These are phyloP conservation scores for Sporisorium sorghi DNA, from an alignment of 1,284 basidiomycete species.

Conservation along the genomic window DNA sequence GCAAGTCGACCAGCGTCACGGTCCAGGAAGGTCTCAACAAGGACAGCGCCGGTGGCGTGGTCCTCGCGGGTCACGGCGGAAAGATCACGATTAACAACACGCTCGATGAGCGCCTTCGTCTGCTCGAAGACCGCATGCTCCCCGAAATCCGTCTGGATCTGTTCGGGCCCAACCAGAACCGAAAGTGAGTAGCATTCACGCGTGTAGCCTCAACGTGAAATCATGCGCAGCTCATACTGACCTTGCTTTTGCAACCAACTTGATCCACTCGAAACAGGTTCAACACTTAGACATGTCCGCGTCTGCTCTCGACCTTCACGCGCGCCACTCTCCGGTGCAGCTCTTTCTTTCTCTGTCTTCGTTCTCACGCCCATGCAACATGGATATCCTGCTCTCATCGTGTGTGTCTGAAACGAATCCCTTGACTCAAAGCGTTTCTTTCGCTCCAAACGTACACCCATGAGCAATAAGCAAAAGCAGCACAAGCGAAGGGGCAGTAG, in stretches of 20 bases:
- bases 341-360: background rate
- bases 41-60: constrained; percentile 71
- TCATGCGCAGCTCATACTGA: constrained; percentile 8
- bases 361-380: constrained; percentile 12
- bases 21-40: constrained; percentile 79
- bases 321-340: background rate
- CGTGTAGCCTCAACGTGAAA: background rate
- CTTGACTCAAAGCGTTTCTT: no score
- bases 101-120: constrained; percentile 64
- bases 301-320: background rate
- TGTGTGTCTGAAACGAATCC: background rate
- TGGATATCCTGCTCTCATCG: constrained; percentile 27
- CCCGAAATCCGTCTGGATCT: constrained; percentile 67
- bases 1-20: constrained; percentile 76
- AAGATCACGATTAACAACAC: constrained; percentile 68
- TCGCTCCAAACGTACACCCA: background rate
- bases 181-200: constrained; percentile 57
- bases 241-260: background rate
- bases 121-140: constrained; percentile 67
- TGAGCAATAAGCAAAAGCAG: background rate
- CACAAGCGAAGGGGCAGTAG: background rate
- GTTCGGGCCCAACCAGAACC: constrained; percentile 66
- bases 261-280: constrained; percentile 22
- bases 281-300: constrained; percentile 31
- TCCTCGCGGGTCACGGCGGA: constrained; percentile 58